Evolutionary conservation across 2,329 filamentous ascomycete species (phyloP), one percentile per base, ranked within the genome.

Genomic region (Coniochaeta sp.): DNA sequence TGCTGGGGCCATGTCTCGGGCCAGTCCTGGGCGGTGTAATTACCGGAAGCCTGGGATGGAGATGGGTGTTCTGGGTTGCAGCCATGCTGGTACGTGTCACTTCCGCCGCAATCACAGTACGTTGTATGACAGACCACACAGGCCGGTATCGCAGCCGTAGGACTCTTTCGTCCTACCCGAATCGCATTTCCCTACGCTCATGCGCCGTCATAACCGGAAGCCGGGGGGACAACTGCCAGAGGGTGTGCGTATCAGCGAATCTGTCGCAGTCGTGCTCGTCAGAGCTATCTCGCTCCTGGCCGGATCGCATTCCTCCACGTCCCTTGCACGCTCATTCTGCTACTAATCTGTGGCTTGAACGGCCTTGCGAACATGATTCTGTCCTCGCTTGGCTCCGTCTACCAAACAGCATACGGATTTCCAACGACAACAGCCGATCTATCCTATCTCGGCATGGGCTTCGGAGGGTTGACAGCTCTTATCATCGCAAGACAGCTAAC

Each of bases 291-390:
- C 18, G 8, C 33, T 22, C 33, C 33, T 20, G 33, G 33, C 22
- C 33, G 33, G 22, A 38, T 38, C 8, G 33, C 33, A 9, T 38
- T 38, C 33, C 22, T 56, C 76, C 1, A 72, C 75, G 33, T 22
- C 10, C 10, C 33, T 20, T 38, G 33, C 18, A 20, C 16, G 7
- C 10, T 10, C 5, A 38, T 38, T 18, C 13, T 38, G 18, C 16
- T 22, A 38, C 18, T 38, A 9, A 38, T 38, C 18, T 38, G 33
- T 38, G 33, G 18, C 6, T 38, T 38, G 16, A 38, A 38, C 33
- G 33, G 33, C 12, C 33, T 38, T 22, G 22, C 33, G 18, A 38
- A 38, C 9, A 38, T 38, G 33, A 38, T 38, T 20, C 33, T 38
- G 3, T 38, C 33, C 4, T 38, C 33, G 6, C 33, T 38, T 38